Evolutionary conservation across 345 rosid species (phyloP).

Genomic region (Linum tenue): DNA sequence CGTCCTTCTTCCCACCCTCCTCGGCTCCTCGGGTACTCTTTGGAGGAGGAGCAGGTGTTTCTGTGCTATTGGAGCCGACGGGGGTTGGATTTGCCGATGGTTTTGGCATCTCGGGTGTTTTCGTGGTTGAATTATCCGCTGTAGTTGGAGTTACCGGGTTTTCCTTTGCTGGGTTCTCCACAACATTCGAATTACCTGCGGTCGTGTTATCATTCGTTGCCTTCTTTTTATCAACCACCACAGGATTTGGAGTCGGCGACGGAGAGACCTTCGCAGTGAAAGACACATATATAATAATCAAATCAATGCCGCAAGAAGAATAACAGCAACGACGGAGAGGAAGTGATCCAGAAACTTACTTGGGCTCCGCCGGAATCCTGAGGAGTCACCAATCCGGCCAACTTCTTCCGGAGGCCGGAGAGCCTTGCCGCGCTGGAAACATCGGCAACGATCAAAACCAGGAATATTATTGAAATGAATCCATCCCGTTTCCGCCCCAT

Average conservation of each 20-base stretch:
- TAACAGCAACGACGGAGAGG: not conserved
- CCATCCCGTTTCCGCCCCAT: constrained; percentile 16
- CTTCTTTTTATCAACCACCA: not conserved
- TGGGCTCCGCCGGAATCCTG: constrained; percentile 18
- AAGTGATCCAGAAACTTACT: constrained; percentile 20
- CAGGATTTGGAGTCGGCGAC: constrained; percentile 25
- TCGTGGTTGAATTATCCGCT: constrained; percentile 12
- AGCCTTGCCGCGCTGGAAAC: constrained; percentile 34
- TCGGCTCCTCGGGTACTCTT: constrained; percentile 6
- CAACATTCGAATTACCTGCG: constrained; percentile 12
- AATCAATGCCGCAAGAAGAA: constrained; percentile 6
- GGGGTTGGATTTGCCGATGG: constrained; percentile 3
- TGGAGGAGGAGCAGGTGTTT: constrained; percentile 19
- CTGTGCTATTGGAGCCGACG: constrained; percentile 4
- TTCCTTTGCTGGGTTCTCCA: constrained; percentile 20
- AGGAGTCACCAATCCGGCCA: constrained; percentile 17
- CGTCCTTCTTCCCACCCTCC: constrained; percentile 12
- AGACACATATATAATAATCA: constrained; percentile 14
- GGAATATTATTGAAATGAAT: constrained; percentile 20
- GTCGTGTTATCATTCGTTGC: constrained; percentile 7
- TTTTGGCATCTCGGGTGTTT: constrained; percentile 12
- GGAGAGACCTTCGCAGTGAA: constrained; percentile 33
- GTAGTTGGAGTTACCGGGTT: constrained; percentile 19
- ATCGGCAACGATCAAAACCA: constrained; percentile 32
- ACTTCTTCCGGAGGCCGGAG: constrained; percentile 22